phyloP scores from a whole-genome alignment of 345 rosid species.

The Gossypium bickii region DNA sequence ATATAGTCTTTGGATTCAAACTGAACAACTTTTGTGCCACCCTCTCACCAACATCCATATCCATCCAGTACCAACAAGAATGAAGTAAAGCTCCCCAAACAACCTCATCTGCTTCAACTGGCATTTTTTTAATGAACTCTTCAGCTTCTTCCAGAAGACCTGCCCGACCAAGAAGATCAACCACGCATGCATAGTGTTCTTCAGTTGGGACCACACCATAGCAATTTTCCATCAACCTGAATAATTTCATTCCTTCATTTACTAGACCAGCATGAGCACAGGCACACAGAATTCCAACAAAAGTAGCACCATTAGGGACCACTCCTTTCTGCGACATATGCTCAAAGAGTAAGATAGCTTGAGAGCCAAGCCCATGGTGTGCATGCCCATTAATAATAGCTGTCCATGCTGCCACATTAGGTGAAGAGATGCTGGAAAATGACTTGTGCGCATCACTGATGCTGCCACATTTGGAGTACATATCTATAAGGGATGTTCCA shows the following conservation, averaged over 20 bases:
- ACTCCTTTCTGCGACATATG: conserved; percentile 37
- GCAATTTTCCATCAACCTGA: conserved; percentile 32
- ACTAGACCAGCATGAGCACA: conserved; percentile 47
- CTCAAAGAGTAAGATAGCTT: conserved; percentile 41
- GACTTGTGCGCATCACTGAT: conserved; percentile 42
- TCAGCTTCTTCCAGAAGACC: conserved; percentile 52
- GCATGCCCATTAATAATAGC: conserved; percentile 55
- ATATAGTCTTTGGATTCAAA: conserved; percentile 32
- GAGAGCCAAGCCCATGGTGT: conserved; percentile 48
- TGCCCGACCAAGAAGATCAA: conserved; percentile 53
- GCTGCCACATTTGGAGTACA: conserved; percentile 62
- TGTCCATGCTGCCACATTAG: conserved; percentile 58
- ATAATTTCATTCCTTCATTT: conserved; percentile 39
- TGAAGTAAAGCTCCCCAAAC: conserved; percentile 56
- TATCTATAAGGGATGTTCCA: conserved; percentile 53
- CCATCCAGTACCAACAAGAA: conserved; percentile 48
- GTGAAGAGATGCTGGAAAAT: conserved; percentile 37
- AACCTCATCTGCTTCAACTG: conserved; percentile 47
- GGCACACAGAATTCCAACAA: conserved; percentile 50
- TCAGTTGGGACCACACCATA: conserved; percentile 32
- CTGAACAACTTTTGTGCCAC: conserved; percentile 40
- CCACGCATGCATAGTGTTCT: conserved; percentile 53
- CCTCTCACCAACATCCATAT: conserved; percentile 53
- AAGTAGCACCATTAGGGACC: conserved; percentile 47
- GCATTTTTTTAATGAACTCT: conserved; percentile 48